Evolutionary conservation across 2,329 filamentous ascomycete genomes (phyloP).

Genomic region (Acrodontium crateriforme): DNA sequence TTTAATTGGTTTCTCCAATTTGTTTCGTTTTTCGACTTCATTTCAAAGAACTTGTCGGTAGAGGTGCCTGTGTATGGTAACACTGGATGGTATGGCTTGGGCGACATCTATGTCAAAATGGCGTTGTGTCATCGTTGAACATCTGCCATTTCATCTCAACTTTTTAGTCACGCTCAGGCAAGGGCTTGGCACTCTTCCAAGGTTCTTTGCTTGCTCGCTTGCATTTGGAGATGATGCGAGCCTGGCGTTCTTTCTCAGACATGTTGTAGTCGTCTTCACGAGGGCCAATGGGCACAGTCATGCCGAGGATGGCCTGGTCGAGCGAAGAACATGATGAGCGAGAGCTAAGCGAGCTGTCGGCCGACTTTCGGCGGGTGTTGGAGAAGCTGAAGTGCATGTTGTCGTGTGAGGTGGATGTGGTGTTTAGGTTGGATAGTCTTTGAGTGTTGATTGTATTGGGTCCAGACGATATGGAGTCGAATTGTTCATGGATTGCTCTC

Average conservation of each 20-base stretch:
- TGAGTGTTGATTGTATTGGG: no score
- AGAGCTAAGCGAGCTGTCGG: constrained; percentile 10
- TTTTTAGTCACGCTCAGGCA: constrained; percentile 1
- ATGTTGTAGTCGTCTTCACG: constrained; percentile 20
- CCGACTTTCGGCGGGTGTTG: constrained; percentile 12
- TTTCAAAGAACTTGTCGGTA: no score
- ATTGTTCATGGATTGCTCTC: no score
- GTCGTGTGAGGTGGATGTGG: no score
- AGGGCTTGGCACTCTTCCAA: constrained; percentile 15
- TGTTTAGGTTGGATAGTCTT: no score
- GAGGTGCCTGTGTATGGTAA: constrained; percentile 1
- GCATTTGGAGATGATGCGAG: constrained; percentile 16
- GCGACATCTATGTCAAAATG: no score
- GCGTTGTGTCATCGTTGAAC: no score
- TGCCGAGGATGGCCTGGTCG: constrained; percentile 10
- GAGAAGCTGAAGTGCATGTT: no score
- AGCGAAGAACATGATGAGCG: constrained; percentile 12
- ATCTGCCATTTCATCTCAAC: not conserved
- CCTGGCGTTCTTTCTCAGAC: constrained; percentile 14
- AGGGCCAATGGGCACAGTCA: constrained; percentile 18
- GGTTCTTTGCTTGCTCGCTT: constrained; percentile 13
- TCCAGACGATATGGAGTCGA: no score
- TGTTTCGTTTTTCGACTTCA: no score
- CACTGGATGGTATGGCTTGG: constrained; percentile 1
- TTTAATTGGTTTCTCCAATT: no score